phyloP scores from a whole-genome alignment of 1,284 basidiomycete genomes.

The Puccinia hordei region DNA sequence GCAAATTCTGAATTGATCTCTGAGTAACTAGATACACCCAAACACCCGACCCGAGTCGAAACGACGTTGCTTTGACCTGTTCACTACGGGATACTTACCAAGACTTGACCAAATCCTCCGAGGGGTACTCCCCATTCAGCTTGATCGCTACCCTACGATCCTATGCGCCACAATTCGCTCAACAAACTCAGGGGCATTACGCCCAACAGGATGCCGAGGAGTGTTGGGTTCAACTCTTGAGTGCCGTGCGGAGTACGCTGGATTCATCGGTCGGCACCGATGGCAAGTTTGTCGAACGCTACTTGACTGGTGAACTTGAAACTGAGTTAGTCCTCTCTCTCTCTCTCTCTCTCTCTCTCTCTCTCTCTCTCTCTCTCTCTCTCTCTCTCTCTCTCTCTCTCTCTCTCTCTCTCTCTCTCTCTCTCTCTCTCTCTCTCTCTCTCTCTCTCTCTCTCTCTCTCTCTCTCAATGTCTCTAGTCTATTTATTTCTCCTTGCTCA shows the following conservation, averaged over 20 bases:
- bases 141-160: slow-evolving; percentile 69
- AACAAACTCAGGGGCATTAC: slow-evolving; percentile 67
- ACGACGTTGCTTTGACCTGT: slow-evolving; percentile 61
- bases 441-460: background rate
- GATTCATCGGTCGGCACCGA: slow-evolving; percentile 45
- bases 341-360: background rate
- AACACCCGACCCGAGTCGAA: slow-evolving; percentile 55
- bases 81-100: slow-evolving; percentile 74
- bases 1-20: slow-evolving; percentile 6
- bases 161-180: slow-evolving; percentile 88
- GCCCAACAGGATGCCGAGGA: slow-evolving; percentile 98
- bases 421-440: background rate
- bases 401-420: background rate
- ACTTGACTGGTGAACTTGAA: slow-evolving; percentile 76
- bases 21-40: slow-evolving; percentile 25
- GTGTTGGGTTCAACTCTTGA: slow-evolving; percentile 83
- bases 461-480: too few relatives aligned
- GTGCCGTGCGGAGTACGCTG: slow-evolving; percentile 70
- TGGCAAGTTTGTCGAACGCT: slow-evolving; percentile 74
- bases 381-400: background rate
- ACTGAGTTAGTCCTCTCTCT: slow-evolving; percentile 68
- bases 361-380: background rate
- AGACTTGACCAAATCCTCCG: slow-evolving; percentile 74
- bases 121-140: slow-evolving; percentile 72
- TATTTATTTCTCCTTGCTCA: background rate